These are phyloP conservation scores for Leavenworthia alabamica DNA, from an alignment of 345 rosid species.

Conservation along the genomic window DNA sequence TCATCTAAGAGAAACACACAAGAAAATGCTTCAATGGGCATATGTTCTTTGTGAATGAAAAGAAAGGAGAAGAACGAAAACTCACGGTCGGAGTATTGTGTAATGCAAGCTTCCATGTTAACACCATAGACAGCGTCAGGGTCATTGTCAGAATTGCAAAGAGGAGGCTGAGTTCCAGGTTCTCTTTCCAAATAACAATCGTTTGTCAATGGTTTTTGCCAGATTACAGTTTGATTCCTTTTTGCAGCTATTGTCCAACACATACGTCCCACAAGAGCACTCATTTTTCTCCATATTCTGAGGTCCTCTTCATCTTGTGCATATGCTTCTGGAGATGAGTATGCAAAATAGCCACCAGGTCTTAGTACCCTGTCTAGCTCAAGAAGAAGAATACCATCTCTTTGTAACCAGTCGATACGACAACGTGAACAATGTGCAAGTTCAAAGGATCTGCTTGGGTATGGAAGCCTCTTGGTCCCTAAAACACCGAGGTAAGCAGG, in stretches of 20 bases:
- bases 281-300: conserved; percentile 94
- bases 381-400: conserved; percentile 95
- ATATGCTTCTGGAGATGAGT: conserved; percentile 98
- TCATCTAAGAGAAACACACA: conserved; percentile 44
- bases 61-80: conserved; percentile 4
- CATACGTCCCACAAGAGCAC: conserved; percentile 85
- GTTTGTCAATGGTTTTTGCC: conserved; percentile 91
- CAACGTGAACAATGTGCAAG: conserved; percentile 98
- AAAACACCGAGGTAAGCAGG: conserved; percentile 96
- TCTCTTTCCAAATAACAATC: conserved; percentile 79
- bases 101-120: conserved; percentile 87
- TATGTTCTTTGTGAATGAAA: neutral
- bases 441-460: conserved; percentile 98
- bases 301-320: conserved; percentile 98
- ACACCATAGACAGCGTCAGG: conserved; percentile 89
- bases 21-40: neutral
- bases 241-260: conserved; percentile 93
- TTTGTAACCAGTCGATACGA: conserved; percentile 97
- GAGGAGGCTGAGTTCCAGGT: conserved; percentile 85
- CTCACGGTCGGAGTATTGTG: conserved; percentile 80
- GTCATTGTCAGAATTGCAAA: conserved; percentile 76
- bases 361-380: conserved; percentile 92
- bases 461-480: conserved; percentile 94
- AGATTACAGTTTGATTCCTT: conserved; percentile 89
- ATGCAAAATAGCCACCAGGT: conserved; percentile 98